phyloP scores from a whole-genome alignment of 306 rosid genomes.

The Cicer bijugum region DNA sequence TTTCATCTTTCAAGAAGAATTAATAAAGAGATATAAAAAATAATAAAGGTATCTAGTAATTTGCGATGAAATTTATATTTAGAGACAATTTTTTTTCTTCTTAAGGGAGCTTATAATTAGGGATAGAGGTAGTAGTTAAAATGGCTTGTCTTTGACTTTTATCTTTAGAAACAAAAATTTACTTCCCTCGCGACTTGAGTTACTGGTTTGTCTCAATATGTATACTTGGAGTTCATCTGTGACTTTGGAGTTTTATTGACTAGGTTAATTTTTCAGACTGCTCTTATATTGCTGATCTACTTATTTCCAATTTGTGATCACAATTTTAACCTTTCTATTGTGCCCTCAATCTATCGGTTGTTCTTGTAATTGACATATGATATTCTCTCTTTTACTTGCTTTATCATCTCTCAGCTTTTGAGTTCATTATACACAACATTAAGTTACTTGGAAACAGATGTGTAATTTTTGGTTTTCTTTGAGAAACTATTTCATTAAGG shows the following conservation, averaged over 20 bases:
- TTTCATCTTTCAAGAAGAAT: no score
- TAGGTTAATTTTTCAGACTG: constrained; percentile 23
- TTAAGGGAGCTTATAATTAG: no score
- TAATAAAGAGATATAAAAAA: no score
- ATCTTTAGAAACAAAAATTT: background rate
- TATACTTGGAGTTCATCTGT: background rate
- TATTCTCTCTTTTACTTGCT: constrained; percentile 30
- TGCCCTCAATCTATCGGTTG: constrained; percentile 8
- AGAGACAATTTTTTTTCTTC: no score
- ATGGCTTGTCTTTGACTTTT: background rate
- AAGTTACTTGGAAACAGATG: no score
- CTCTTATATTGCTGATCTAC: constrained; percentile 20
- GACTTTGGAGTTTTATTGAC: constrained; percentile 1
- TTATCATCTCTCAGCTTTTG: constrained; percentile 4
- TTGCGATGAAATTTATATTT: no score
- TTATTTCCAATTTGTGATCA: constrained; percentile 16
- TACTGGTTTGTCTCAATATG: constrained; percentile 2
- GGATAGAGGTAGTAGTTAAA: background rate
- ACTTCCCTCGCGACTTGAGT: background rate
- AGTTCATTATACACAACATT: background rate
- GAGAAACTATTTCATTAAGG: background rate
- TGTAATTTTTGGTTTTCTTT: no score
- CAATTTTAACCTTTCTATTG: constrained; percentile 2
- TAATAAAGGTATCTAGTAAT: no score
- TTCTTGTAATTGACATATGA: constrained; percentile 18